A percentile compares a stretch with the other conserved stretches of the same genome.
These are phyloP conservation scores for Gnomoniopsis sp. DNA, from an alignment of 2,329 filamentous ascomycete species.

Conservation along the genomic window DNA sequence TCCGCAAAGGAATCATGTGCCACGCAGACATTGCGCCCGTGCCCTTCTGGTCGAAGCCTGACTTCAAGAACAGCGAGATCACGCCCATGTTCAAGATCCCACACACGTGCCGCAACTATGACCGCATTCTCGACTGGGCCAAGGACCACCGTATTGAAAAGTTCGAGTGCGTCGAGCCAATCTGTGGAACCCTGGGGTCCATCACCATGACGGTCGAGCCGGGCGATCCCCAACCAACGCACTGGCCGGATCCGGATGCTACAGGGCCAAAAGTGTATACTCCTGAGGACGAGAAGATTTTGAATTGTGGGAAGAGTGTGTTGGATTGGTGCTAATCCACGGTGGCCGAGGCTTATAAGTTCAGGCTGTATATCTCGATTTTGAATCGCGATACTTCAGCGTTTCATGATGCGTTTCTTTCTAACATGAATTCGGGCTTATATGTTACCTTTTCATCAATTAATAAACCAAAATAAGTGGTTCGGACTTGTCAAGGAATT, in stretches of 20 bases:
- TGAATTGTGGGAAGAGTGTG: constrained; percentile 3
- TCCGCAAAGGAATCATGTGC: constrained; percentile 11
- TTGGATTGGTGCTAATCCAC: constrained; percentile 1
- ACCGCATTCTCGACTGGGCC: constrained; percentile 2
- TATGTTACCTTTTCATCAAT: too few relatives aligned
- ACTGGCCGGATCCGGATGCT: constrained; percentile 9
- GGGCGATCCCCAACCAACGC: constrained; percentile 5
- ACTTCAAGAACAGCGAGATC: constrained; percentile 11
- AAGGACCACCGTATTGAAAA: not conserved
- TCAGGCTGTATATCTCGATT: too few relatives aligned
- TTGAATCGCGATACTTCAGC: too few relatives aligned
- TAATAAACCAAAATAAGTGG: too few relatives aligned
- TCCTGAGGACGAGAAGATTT: not conserved
- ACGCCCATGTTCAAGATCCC: constrained; percentile 12
- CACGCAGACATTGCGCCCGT: constrained; percentile 8
- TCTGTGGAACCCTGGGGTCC: constrained; percentile 4
- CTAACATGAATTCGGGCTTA: too few relatives aligned
- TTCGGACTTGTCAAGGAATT: too few relatives aligned
- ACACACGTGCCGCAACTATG: constrained; percentile 10
- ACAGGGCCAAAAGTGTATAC: not conserved
- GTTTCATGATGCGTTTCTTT: too few relatives aligned
- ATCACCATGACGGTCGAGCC: constrained; percentile 9
- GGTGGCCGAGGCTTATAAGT: too few relatives aligned
- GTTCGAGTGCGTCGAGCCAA: constrained; percentile 1
- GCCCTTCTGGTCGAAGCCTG: constrained; percentile 8